Percentiles rank a stretch among this genome's conserved stretches.
phyloP scores from a whole-genome alignment of 306 rosid species.

The Adenanthera pavonina region DNA sequence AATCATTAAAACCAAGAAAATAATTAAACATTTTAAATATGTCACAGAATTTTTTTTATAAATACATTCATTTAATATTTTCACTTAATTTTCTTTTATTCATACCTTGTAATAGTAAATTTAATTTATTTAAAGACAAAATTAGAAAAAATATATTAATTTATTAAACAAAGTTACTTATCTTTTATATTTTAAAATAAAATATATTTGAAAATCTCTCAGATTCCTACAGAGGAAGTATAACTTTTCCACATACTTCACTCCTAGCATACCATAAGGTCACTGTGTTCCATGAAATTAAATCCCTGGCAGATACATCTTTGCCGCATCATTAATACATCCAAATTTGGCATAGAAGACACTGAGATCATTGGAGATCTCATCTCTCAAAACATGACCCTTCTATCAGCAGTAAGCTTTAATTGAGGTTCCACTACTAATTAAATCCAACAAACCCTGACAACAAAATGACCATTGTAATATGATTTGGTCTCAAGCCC shows the following conservation, averaged over 20 bases:
- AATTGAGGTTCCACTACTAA: not conserved
- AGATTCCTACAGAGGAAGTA: too few species aligned
- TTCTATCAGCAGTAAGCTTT: constrained; percentile 21
- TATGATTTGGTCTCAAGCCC: constrained; percentile 17
- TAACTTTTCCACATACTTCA: not conserved
- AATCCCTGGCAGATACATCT: constrained; percentile 17
- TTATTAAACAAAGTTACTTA: too few species aligned
- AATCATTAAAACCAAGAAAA: too few species aligned
- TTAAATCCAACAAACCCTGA: constrained; percentile 10
- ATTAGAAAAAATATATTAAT: too few species aligned
- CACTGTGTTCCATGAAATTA: constrained; percentile 23
- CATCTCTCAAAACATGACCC: constrained; percentile 1
- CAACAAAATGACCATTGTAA: constrained; percentile 20
- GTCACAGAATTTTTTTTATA: too few species aligned
- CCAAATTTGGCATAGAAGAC: constrained; percentile 20
- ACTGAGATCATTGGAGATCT: constrained; percentile 9
- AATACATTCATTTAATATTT: too few species aligned
- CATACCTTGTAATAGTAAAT: too few species aligned
- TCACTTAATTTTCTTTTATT: too few species aligned
- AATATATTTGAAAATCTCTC: too few species aligned
- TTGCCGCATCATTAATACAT: not conserved
- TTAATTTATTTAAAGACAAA: too few species aligned
- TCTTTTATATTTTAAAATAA: too few species aligned
- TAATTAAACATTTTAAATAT: too few species aligned
- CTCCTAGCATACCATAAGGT: constrained; percentile 3